Evolutionary conservation across 116 monocot species (phyloP).

Genomic region (Posidonia oceanica): DNA sequence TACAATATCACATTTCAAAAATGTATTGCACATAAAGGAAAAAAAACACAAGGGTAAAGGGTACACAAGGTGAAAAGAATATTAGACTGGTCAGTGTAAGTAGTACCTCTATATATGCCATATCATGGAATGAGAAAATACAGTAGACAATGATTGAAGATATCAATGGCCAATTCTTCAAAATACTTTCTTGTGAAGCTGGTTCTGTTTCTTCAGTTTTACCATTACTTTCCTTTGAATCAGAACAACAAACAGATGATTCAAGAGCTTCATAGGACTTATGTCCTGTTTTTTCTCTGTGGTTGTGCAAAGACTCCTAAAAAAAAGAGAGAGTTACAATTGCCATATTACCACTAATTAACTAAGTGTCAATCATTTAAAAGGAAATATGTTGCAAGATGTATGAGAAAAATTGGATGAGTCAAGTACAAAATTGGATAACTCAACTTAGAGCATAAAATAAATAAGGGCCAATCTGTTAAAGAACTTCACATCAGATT

Average conservation of each 20-base stretch:
- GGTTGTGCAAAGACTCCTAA: slow-evolving; percentile 80
- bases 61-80: background rate
- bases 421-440: too few relatives aligned
- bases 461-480: too few relatives aligned
- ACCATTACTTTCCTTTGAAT: slow-evolving; percentile 6
- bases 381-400: too few relatives aligned
- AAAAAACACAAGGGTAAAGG: too few relatives aligned
- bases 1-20: too few relatives aligned
- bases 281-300: slow-evolving; percentile 20
- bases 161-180: slow-evolving; percentile 68
- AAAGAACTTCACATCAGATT: too few relatives aligned
- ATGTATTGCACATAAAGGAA: too few relatives aligned
- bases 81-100: background rate
- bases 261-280: slow-evolving; percentile 17
- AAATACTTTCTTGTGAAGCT: slow-evolving; percentile 24
- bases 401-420: too few relatives aligned
- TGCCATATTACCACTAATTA: too few relatives aligned
- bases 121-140: slow-evolving; percentile 63
- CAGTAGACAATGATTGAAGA: slow-evolving; percentile 62
- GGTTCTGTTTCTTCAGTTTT: slow-evolving; percentile 1
- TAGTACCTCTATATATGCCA: slow-evolving; percentile 65
- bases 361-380: too few relatives aligned
- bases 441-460: too few relatives aligned
- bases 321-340: background rate
- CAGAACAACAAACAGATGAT: slow-evolving; percentile 8